Evolutionary conservation across 176 grass and related monocot species (phyloP).

Genomic region (Tuctoria greenei): DNA sequence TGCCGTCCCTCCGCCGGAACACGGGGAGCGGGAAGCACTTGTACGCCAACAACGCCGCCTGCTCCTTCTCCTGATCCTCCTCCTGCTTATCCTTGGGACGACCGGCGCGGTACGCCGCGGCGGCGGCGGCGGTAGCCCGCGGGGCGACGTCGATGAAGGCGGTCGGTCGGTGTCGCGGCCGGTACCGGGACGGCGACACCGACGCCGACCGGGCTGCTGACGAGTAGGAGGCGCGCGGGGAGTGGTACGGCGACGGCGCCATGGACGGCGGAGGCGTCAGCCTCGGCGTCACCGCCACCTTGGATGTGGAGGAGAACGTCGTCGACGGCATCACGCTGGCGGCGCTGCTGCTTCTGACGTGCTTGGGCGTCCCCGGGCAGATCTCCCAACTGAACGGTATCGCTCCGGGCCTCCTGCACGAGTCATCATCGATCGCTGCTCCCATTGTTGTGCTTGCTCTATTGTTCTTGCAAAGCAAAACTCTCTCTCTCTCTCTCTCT

Average conservation of each 20-base stretch:
- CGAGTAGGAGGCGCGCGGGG: constrained; percentile 12
- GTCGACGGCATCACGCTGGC: not conserved
- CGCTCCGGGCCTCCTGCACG: constrained; percentile 66
- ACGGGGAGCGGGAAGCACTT: constrained; percentile 47
- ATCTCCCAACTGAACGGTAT: constrained; percentile 93
- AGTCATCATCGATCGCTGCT: constrained; percentile 55
- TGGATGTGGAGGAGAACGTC: not conserved
- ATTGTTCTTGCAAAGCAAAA: not conserved
- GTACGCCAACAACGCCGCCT: not conserved
- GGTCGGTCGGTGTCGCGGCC: not conserved
- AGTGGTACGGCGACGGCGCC: constrained; percentile 40
- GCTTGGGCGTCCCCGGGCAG: constrained; percentile 68
- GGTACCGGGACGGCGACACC: constrained; percentile 37
- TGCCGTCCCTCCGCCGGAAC: constrained; percentile 39
- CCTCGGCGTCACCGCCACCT: constrained; percentile 33
- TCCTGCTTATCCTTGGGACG: not conserved
- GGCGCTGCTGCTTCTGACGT: constrained; percentile 36
- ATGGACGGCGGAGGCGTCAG: constrained; percentile 61
- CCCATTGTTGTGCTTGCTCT: not conserved
- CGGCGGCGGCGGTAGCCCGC: not conserved
- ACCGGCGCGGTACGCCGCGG: not conserved
- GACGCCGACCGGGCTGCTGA: constrained; percentile 36
- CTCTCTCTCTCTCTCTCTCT: not conserved
- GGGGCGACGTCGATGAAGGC: constrained; percentile 47
- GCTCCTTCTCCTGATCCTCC: not conserved